A percentile compares a stretch with the other conserved stretches of the same genome.
Evolutionary conservation across 2,329 filamentous ascomycete genomes (phyloP).

Genomic region (Sphaerulina vaccinii): DNA sequence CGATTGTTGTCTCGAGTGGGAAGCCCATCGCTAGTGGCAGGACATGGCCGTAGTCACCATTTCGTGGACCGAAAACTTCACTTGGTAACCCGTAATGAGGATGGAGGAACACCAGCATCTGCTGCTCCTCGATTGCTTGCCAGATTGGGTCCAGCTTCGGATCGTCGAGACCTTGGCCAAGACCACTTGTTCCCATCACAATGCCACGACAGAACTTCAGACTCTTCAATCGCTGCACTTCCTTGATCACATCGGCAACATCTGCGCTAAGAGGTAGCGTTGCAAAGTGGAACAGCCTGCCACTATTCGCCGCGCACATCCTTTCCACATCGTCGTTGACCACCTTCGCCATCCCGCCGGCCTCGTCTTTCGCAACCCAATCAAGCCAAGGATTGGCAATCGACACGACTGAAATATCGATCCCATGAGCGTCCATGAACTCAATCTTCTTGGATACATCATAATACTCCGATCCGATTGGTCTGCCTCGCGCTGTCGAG

Average conservation of each 20-base stretch:
- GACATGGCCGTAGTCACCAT: constrained; percentile 79
- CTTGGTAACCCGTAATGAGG: constrained; percentile 87
- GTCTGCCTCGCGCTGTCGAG: constrained; percentile 64
- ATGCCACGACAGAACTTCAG: constrained; percentile 76
- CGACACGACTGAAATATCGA: constrained; percentile 80
- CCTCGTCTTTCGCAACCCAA: constrained; percentile 65
- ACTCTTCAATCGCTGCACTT: constrained; percentile 61
- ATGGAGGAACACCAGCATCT: constrained; percentile 76
- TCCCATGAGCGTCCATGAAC: constrained; percentile 84
- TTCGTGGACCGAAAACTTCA: constrained; percentile 73
- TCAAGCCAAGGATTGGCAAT: constrained; percentile 94
- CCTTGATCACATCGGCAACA: constrained; percentile 57
- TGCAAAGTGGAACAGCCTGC: constrained; percentile 78
- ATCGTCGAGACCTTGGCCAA: constrained; percentile 81
- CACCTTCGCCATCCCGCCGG: constrained; percentile 60
- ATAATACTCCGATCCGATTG: constrained; percentile 79
- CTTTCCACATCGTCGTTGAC: constrained; percentile 77
- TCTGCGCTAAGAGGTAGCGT: constrained; percentile 74
- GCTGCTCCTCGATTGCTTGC: constrained; percentile 62
- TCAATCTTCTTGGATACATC: constrained; percentile 75
- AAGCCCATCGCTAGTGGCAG: constrained; percentile 83
- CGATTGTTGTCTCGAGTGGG: constrained; percentile 89
- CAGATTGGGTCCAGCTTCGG: constrained; percentile 69
- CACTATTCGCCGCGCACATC: constrained; percentile 66
- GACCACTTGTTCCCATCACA: constrained; percentile 80